Evolutionary conservation across 225 moss, liverwort and hornwort species (phyloP), one percentile per base, ranked within the genome.

Genomic region (Asterella californica): DNA sequence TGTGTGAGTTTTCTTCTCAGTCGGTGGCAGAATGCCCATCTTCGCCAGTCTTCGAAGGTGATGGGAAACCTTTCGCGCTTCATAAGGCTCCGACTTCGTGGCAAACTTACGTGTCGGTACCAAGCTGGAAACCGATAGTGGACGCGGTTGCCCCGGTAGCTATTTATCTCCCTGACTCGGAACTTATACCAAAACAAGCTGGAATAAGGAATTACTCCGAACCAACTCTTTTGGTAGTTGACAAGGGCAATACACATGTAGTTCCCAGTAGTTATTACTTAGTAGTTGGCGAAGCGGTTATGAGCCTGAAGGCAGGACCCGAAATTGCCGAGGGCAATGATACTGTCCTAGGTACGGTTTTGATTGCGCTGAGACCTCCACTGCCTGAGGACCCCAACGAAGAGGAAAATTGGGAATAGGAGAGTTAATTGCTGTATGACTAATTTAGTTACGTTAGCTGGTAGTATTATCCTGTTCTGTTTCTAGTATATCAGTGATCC

Each of bases 361-460:
- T 97, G 36, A 80, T 97, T 37, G 90, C 90, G 30, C 79, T 97
- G 45, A 87, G 89, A 78, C 96, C 96, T 27, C 91, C 96, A 42
- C 55, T 78, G 36, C 70, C 86, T 25, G 81, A 80, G n/a, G 82
- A 84, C 70, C 84, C 83, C 67, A 81, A 80, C 65, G 15, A 65
- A 36, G 72, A 91, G 22, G 8, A 0, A 24, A 88, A 90, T 12
- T 94, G 91, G 92, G 91, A 91, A 47, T 93, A 75, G 36, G 57
- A 66, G 71, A 65, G 18, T 1, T 11, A 15, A 2, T 63, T 63
- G 47, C 79, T 30, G 15, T 9, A 53, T 22, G 10, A 18, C 17
- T 4, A 34, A 46, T 37, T 50, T 33, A 45, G 71, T 42, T 72
- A 55, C 19, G 30, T 11, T 32, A 61, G 47, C 1, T 10, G 49